These are phyloP conservation scores for Fusarium torulosum DNA, from an alignment of 2,329 filamentous ascomycete genomes.

Conservation along the genomic window DNA sequence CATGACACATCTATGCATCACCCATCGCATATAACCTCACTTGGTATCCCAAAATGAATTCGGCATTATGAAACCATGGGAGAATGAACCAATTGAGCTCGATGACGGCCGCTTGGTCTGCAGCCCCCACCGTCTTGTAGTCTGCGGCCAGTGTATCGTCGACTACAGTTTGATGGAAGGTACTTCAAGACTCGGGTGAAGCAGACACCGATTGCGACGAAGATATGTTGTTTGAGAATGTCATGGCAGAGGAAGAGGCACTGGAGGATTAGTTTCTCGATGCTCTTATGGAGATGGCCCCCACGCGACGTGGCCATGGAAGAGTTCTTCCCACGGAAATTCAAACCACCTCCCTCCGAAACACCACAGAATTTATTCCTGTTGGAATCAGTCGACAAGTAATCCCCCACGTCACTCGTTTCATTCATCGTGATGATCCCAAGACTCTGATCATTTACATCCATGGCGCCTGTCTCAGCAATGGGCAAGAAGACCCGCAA, in stretches of 20 bases:
- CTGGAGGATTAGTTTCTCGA: no score
- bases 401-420: not conserved
- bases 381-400: not conserved
- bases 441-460: constrained; percentile 56
- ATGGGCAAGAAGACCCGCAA: constrained; percentile 53
- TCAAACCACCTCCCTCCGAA: constrained; percentile 18
- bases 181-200: constrained; percentile 37
- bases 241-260: no score
- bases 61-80: no score
- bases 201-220: constrained; percentile 9
- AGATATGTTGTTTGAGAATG: not conserved
- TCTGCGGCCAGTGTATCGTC: constrained; percentile 51
- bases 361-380: not conserved
- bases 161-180: constrained; percentile 54
- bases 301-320: constrained; percentile 14
- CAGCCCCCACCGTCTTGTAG: constrained; percentile 50
- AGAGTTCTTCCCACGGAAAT: constrained; percentile 28
- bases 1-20: no score
- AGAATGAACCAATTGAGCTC: constrained; percentile 41
- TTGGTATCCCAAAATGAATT: no score
- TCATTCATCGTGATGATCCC: constrained; percentile 18
- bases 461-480: constrained; percentile 60
- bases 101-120: constrained; percentile 55
- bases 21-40: no score
- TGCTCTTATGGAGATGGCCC: not conserved